phyloP scores from a whole-genome alignment of 495 filamentous ascomycete genomes.

The Tirmania nivea region DNA sequence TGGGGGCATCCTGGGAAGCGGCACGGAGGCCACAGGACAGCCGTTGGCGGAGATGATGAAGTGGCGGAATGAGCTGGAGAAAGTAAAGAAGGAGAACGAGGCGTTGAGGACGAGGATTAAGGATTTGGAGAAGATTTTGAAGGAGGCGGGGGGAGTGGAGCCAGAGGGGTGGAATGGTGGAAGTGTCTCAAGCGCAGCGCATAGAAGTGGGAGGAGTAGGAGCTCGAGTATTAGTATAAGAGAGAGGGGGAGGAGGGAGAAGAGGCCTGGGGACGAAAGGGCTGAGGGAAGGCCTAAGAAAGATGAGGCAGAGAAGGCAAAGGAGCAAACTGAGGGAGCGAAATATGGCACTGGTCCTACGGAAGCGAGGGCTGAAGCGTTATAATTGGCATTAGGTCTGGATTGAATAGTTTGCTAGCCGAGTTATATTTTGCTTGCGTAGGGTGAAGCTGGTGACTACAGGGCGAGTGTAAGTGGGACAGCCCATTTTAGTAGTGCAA shows the following conservation, averaged over 20 bases:
- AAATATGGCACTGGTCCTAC: no score
- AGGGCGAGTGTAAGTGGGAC: no score
- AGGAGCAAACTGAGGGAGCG: no score
- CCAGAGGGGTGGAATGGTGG: not conserved
- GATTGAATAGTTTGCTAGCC: no score
- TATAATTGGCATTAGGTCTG: no score
- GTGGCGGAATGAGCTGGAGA: constrained; percentile 49
- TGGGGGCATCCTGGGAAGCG: not conserved
- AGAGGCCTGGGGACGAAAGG: not conserved
- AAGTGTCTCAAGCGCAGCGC: not conserved
- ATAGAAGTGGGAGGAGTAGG: not conserved
- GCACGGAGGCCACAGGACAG: not conserved
- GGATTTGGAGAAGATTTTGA: constrained; percentile 41
- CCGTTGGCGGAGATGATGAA: constrained; percentile 46
- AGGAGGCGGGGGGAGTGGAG: constrained; percentile 10
- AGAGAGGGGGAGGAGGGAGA: not conserved
- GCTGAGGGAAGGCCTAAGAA: not conserved
- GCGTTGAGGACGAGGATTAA: constrained; percentile 46
- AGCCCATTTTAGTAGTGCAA: no score
- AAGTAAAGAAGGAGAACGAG: constrained; percentile 62
- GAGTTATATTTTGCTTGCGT: no score
- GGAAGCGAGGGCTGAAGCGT: no score
- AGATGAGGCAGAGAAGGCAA: not conserved
- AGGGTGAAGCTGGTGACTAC: no score
- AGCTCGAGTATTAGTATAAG: not conserved